Evolutionary conservation across 1,139 yeast genomes (phyloP).

Genomic region (Hanseniaspora gamundiae): DNA sequence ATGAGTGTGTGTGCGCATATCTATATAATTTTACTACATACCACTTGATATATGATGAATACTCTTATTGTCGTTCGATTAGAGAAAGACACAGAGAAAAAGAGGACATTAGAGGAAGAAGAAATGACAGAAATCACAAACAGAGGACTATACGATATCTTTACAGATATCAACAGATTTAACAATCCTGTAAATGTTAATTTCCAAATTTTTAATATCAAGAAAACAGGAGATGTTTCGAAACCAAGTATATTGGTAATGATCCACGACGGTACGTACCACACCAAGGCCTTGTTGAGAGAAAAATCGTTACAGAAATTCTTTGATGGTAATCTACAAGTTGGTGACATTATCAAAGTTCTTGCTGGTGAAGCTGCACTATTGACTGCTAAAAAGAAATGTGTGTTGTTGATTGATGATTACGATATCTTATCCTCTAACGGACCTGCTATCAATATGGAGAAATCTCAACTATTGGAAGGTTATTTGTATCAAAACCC

Average conservation of each 20-base stretch:
- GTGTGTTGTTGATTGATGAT: constrained; percentile 42
- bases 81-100: too few relatives aligned
- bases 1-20: too few relatives aligned
- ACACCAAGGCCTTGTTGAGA: constrained; percentile 54
- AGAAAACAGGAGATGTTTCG: constrained; percentile 19
- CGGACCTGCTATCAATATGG: constrained; percentile 1
- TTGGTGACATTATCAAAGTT: constrained; percentile 26
- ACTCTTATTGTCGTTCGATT: too few relatives aligned
- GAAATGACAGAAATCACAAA: neutral
- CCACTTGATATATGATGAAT: too few relatives aligned
- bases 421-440: constrained; percentile 31
- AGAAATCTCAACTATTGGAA: constrained; percentile 1
- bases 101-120: too few relatives aligned
- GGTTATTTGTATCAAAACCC: neutral
- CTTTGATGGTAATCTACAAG: constrained; percentile 35
- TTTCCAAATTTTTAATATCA: constrained; percentile 12
- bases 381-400: constrained; percentile 34
- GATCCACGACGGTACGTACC: constrained; percentile 52
- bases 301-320: constrained; percentile 39
- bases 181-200: neutral
- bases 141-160: neutral
- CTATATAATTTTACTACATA: too few relatives aligned
- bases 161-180: neutral
- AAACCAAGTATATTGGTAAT: constrained; percentile 24
- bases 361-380: constrained; percentile 22